Percentiles rank a stretch among this genome's conserved stretches.
Evolutionary conservation across 257 asterid species (phyloP).

Genomic region (Lycium barbarum): DNA sequence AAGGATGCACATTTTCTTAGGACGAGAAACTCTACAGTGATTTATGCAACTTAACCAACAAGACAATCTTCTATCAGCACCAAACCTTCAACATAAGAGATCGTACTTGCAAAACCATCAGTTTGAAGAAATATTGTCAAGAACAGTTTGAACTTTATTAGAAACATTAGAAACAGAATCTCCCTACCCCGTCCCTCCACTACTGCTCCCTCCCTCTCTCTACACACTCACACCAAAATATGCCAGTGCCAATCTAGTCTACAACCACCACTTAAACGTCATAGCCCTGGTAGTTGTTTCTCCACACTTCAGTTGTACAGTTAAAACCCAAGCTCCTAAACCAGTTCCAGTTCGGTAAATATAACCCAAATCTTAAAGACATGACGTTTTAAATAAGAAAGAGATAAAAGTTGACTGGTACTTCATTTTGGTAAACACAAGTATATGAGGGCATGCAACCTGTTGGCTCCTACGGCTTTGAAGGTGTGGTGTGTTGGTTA

Average conservation of each 20-base stretch:
- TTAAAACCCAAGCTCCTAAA: background rate
- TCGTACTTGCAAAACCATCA: background rate
- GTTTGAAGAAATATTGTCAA: background rate
- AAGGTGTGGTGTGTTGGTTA: background rate
- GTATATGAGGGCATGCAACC: background rate
- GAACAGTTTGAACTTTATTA: background rate
- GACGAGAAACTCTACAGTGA: slow-evolving; percentile 17
- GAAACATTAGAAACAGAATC: background rate
- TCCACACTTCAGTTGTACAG: slow-evolving; percentile 1
- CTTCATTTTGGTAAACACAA: background rate
- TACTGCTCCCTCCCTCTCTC: background rate
- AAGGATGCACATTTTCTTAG: background rate
- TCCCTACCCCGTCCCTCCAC: background rate
- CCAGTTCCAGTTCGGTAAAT: background rate
- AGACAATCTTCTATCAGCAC: slow-evolving; percentile 9
- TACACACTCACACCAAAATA: background rate
- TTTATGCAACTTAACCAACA: background rate
- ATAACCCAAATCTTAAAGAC: background rate
- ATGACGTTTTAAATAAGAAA: background rate
- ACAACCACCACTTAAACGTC: background rate
- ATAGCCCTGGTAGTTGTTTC: background rate
- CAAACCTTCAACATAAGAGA: slow-evolving; percentile 6
- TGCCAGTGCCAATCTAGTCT: background rate
- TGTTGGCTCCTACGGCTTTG: background rate
- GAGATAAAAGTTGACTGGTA: background rate